These are phyloP conservation scores for Zizania latifolia DNA, from an alignment of 176 grass and related monocot species.

Conservation along the genomic window DNA sequence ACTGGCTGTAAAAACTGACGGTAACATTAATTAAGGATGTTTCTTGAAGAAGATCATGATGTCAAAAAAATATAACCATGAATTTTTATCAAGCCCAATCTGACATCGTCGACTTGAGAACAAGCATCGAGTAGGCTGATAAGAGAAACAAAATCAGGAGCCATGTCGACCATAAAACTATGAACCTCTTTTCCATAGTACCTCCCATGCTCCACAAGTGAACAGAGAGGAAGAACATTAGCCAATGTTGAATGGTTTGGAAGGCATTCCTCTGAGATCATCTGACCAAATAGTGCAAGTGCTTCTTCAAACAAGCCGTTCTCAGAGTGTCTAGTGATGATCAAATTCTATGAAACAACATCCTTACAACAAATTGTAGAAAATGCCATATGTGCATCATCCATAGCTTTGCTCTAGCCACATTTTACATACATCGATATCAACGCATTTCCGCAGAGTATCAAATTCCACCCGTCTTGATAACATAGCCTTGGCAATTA, in stretches of 20 bases:
- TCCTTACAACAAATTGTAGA: conserved; percentile 44
- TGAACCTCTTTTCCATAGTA: conserved; percentile 49
- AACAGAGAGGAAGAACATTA: conserved; percentile 48
- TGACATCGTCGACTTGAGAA: conserved; percentile 34
- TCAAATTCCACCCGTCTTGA: conserved; percentile 48
- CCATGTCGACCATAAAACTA: conserved; percentile 40
- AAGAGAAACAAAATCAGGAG: conserved; percentile 59
- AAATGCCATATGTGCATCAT: conserved; percentile 39
- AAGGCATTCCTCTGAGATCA: conserved; percentile 24
- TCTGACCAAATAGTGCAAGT: conserved; percentile 33
- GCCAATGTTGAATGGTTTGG: conserved; percentile 56
- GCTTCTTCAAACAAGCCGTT: conserved; percentile 38
- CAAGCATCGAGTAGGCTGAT: conserved; percentile 56
- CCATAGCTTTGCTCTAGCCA: not conserved
- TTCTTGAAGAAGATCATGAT: conserved; percentile 29
- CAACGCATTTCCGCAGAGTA: conserved; percentile 53
- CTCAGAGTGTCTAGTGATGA: conserved; percentile 43
- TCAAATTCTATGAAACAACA: conserved; percentile 66
- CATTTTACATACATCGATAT: conserved; percentile 64
- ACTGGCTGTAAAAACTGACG: conserved; percentile 63
- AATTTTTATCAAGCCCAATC: conserved; percentile 41
- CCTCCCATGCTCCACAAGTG: conserved; percentile 33
- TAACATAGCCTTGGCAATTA: conserved; percentile 33
- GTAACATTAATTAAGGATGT: conserved; percentile 61
- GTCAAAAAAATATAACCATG: conserved; percentile 55